Evolutionary conservation across 305 asterid genomes (phyloP).

Genomic region (Solanum hybrid): DNA sequence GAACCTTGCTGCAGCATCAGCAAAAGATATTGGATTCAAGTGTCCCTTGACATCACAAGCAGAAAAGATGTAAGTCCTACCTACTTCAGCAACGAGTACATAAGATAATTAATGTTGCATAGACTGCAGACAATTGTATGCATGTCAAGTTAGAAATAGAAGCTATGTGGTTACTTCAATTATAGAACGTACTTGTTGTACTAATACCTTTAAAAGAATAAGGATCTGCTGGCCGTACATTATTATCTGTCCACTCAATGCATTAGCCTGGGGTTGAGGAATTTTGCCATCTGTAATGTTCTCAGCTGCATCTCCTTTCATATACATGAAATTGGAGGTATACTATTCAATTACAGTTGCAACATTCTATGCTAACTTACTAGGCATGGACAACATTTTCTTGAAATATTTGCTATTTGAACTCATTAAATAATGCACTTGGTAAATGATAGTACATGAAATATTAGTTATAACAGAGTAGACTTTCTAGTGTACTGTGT

Average conservation of each 20-base stretch:
- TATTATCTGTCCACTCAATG: background rate
- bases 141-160: background rate
- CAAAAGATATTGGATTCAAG: constrained; percentile 42
- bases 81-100: background rate
- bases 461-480: background rate
- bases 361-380: background rate
- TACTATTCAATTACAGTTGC: background rate
- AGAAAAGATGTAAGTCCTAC: constrained; percentile 50
- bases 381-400: background rate
- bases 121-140: background rate
- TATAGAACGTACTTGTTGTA: background rate
- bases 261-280: background rate
- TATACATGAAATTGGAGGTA: background rate
- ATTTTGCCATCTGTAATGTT: background rate
- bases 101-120: background rate
- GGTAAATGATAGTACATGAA: background rate
- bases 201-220: background rate
- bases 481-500: background rate
- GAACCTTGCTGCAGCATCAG: constrained; percentile 61
- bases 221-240: background rate
- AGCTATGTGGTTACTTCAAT: background rate
- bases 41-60: constrained; percentile 60
- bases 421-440: background rate
- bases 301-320: background rate
- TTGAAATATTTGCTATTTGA: background rate